A percentile compares a stretch with the other conserved stretches of the same genome.
Conservation (phyloP, 129 eudicot species). For the Artemisia tridentata region DNA sequence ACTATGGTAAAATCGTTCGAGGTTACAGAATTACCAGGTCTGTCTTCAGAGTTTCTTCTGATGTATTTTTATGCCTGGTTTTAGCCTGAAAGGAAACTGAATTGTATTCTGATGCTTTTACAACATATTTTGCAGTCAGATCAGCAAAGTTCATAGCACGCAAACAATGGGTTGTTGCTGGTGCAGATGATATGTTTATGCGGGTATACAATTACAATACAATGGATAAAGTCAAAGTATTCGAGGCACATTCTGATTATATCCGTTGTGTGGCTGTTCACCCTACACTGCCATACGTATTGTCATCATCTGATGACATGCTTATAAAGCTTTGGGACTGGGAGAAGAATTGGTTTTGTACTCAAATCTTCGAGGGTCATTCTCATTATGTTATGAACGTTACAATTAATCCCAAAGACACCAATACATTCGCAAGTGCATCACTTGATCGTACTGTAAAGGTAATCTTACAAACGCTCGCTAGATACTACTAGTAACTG, state of each 20-base stretch:
- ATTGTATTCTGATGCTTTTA: slow-evolving; percentile 21
- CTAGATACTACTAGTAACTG: background rate
- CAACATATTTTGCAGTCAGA: slow-evolving; percentile 46
- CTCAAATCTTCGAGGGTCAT: slow-evolving; percentile 89
- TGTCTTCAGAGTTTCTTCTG: slow-evolving; percentile 11
- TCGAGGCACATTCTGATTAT: slow-evolving; percentile 74
- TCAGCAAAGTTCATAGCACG: slow-evolving; percentile 82
- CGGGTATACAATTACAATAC: slow-evolving; percentile 77
- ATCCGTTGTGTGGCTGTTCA: slow-evolving; percentile 81
- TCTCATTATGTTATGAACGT: slow-evolving; percentile 87
- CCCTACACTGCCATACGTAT: slow-evolving; percentile 73
- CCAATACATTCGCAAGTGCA: slow-evolving; percentile 78
- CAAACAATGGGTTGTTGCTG: slow-evolving; percentile 82
- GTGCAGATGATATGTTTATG: slow-evolving; percentile 75
- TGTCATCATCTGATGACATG: slow-evolving; percentile 86
- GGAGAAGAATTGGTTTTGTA: slow-evolving; percentile 76
- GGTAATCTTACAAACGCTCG: slow-evolving; percentile 30
- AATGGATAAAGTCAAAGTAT: slow-evolving; percentile 69
- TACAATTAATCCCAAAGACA: slow-evolving; percentile 69
- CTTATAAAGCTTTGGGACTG: slow-evolving; percentile 91
- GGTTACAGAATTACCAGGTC: slow-evolving; percentile 87
- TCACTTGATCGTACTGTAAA: slow-evolving; percentile 81
- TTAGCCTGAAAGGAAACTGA: slow-evolving; percentile 3
- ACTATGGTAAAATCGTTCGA: slow-evolving; percentile 80
- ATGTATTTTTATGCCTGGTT: slow-evolving; percentile 14